Conservation (phyloP, 805 yeast genomes). For the Candida incommunis region DNA sequence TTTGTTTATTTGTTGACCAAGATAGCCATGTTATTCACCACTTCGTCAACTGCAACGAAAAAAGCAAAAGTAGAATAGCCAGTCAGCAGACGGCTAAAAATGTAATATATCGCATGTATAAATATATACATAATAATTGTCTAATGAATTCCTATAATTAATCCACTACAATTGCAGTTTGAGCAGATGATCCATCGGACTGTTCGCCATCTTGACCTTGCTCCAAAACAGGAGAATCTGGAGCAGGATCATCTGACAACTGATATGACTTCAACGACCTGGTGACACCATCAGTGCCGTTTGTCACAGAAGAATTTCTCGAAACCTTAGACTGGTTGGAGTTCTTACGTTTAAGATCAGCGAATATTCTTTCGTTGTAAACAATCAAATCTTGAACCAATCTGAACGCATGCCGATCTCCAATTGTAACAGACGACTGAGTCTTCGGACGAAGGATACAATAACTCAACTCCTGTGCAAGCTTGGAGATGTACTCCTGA, state of each 20-base stretch:
- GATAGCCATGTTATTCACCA: background rate
- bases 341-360: conserved; percentile 34
- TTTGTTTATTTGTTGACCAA: background rate
- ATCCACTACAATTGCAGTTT: background rate
- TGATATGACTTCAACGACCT: background rate
- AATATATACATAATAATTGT: background rate
- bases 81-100: background rate
- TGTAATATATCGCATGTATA: background rate
- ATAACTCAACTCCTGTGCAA: conserved; percentile 53
- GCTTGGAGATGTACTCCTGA: conserved; percentile 19
- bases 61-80: background rate
- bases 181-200: background rate
- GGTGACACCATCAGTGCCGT: background rate
- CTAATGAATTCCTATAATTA: background rate
- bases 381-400: conserved; percentile 49
- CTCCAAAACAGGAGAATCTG: background rate
- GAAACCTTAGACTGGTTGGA: conserved; percentile 5
- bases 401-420: conserved; percentile 43
- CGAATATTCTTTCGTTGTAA: conserved; percentile 48
- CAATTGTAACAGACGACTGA: conserved; percentile 32
- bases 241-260: background rate
- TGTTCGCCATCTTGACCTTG: background rate
- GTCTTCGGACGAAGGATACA: conserved; percentile 42
- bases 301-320: background rate
- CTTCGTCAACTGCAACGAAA: background rate